phyloP scores from a whole-genome alignment of 179 eudicot genomes.

The Vitellaria paradoxa region DNA sequence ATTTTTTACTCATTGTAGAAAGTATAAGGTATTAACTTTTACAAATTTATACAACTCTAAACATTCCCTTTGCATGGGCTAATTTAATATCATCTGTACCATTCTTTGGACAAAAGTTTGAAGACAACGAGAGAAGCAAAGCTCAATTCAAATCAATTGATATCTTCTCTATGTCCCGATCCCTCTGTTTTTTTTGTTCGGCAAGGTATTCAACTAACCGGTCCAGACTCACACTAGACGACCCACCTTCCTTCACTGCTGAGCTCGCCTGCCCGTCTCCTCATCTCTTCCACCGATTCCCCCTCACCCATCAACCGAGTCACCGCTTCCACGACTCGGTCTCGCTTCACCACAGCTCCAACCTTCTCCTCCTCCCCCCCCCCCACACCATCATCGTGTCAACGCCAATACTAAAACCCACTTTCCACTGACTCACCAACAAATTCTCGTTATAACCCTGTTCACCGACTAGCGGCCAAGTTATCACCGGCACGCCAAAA shows the following conservation, averaged over 20 bases:
- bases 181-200: no score
- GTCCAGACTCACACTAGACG: background rate
- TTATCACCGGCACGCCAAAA: conserved; percentile 4
- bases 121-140: no score
- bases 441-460: background rate
- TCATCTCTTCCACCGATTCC: background rate
- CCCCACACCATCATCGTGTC: background rate
- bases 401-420: background rate
- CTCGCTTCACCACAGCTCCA: background rate
- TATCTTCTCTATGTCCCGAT: no score
- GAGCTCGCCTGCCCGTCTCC: background rate
- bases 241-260: background rate
- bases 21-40: no score
- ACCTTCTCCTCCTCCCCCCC: background rate
- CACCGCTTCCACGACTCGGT: background rate
- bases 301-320: conserved; percentile 7
- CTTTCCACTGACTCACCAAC: background rate
- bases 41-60: no score
- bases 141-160: no score
- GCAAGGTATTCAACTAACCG: background rate
- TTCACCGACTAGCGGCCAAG: conserved; percentile 5
- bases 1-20: no score
- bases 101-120: no score
- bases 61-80: no score
- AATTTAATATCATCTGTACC: no score